These are phyloP conservation scores for Helminthosporium solani DNA, from an alignment of 2,329 filamentous ascomycete species.

Conservation along the genomic window DNA sequence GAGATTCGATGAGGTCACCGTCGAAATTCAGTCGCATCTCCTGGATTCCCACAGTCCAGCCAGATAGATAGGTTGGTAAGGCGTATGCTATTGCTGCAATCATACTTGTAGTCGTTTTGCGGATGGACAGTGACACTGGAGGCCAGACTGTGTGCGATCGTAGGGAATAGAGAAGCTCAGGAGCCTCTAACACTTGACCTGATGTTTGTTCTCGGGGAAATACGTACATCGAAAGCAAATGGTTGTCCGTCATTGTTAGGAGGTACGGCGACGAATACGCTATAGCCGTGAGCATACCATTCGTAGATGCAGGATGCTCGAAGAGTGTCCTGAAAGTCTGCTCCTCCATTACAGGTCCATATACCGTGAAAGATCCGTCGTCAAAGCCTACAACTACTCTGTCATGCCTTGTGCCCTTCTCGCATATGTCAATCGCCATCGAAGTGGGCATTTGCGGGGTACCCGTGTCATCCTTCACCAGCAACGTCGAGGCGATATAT, in stretches of 20 bases:
- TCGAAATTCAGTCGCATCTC: conserved; percentile 68
- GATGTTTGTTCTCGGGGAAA: conserved; percentile 45
- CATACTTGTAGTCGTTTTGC: conserved; percentile 63
- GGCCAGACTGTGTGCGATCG: conserved; percentile 76
- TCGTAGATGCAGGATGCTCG: conserved; percentile 61
- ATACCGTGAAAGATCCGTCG: conserved; percentile 61
- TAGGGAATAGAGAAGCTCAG: conserved; percentile 71
- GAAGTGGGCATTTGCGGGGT: conserved; percentile 55
- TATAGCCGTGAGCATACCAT: conserved; percentile 67
- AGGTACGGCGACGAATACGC: conserved; percentile 75
- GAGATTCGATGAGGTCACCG: conserved; percentile 52
- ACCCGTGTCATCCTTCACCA: conserved; percentile 17
- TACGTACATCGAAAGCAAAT: conserved; percentile 74
- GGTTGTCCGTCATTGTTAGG: conserved; percentile 73
- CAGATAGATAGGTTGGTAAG: conserved; percentile 70
- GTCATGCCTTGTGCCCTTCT: conserved; percentile 29
- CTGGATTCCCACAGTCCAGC: conserved; percentile 91
- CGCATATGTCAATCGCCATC: conserved; percentile 60
- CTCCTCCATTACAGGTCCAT: conserved; percentile 55
- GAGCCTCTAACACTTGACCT: conserved; percentile 37
- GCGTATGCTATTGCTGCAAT: conserved; percentile 88
- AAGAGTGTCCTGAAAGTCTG: conserved; percentile 54
- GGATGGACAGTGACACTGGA: conserved; percentile 79
- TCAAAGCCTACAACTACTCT: conserved; percentile 41
- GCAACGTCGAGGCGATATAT: conserved; percentile 55